Evolutionary conservation across 305 asterid species (phyloP), one percentile per base, ranked within the genome.

Genomic region (Rubia tinctorum): DNA sequence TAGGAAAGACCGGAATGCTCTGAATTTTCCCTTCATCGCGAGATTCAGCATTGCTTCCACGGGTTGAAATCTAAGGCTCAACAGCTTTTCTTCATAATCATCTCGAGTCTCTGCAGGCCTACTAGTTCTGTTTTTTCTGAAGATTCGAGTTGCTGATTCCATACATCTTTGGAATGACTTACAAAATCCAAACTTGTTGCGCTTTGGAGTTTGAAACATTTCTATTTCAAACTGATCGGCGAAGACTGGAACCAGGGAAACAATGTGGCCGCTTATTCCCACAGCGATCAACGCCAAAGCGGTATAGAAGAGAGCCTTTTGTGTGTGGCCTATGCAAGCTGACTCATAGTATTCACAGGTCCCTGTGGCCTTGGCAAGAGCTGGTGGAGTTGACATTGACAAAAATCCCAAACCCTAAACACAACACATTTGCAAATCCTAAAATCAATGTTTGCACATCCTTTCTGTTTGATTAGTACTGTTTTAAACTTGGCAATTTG

Each of bases 341-440:
- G 90, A 82, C 66, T 77, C 69, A 70, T 89, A 85, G 8, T 58
- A 1, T 8, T 83, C 82, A 83, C 96, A 91, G 6, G 78, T 76
- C 22, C 75, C 81, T 0, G 86, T 86, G 5, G 80, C 25, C 14
- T 80, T 77, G 43, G 83, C 82, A 2, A 89, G 89, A 5, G 85
- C 84, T 1, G 91, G 88, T 1, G 92, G 96, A 5, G 88, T 86
- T 5, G 96, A 89, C 86, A 91, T 80, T 0, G 86, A 61, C 61
- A 89, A 76, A 4, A 91, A 72, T 18, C 79, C 83, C 66, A 89
- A 84, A 18, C 97, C 97, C n/a, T n/a, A n/a, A n/a, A n/a, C n/a
- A n/a, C n/a, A n/a, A n/a, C n/a, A n/a, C n/a, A n/a, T n/a, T n/a
- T n/a, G n/a, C n/a, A n/a, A n/a, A n/a, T n/a, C n/a, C n/a, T n/a